phyloP scores from a whole-genome alignment of 2,329 filamentous ascomycete genomes.

The Massarina eburnea region DNA sequence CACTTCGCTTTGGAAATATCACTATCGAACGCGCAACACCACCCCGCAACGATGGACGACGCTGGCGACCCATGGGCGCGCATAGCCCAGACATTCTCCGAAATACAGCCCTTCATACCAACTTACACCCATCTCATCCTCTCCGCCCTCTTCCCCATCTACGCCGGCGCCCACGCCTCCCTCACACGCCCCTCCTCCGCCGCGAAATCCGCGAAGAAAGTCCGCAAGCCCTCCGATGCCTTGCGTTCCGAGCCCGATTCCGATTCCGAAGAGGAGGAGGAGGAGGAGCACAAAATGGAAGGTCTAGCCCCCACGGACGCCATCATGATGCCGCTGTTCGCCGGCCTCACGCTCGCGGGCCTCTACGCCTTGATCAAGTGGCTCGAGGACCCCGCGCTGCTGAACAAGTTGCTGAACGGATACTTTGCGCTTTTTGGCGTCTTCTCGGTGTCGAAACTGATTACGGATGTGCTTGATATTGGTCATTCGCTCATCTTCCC shows the following conservation, averaged over 20 bases:
- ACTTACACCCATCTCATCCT: conserved; percentile 64
- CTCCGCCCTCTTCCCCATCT: conserved; percentile 80
- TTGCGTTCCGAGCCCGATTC: conserved; percentile 26
- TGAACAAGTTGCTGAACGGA: conserved; percentile 79
- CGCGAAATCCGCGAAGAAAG: conserved; percentile 59
- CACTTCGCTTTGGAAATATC: no score
- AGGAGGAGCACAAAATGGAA: conserved; percentile 61
- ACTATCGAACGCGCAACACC: no score
- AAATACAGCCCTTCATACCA: conserved; percentile 48
- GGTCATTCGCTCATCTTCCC: conserved; percentile 72
- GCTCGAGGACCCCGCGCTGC: conserved; percentile 75
- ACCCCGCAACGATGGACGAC: conserved; percentile 33
- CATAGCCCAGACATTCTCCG: conserved; percentile 48
- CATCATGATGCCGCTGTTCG: conserved; percentile 79
- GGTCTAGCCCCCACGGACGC: conserved; percentile 77
- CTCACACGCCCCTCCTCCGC: conserved; percentile 82
- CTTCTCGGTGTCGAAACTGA: conserved; percentile 72
- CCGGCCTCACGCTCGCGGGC: conserved; percentile 68
- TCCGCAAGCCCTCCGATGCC: conserved; percentile 44
- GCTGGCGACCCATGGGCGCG: conserved; percentile 29
- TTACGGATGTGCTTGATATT: conserved; percentile 71
- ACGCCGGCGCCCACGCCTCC: conserved; percentile 80
- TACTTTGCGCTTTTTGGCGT: conserved; percentile 83
- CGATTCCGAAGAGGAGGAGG: conserved; percentile 53
- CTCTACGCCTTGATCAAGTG: conserved; percentile 90